These are phyloP conservation scores for Pyrus hybrid DNA, from an alignment of 331 rosid genomes.

Conservation along the genomic window DNA sequence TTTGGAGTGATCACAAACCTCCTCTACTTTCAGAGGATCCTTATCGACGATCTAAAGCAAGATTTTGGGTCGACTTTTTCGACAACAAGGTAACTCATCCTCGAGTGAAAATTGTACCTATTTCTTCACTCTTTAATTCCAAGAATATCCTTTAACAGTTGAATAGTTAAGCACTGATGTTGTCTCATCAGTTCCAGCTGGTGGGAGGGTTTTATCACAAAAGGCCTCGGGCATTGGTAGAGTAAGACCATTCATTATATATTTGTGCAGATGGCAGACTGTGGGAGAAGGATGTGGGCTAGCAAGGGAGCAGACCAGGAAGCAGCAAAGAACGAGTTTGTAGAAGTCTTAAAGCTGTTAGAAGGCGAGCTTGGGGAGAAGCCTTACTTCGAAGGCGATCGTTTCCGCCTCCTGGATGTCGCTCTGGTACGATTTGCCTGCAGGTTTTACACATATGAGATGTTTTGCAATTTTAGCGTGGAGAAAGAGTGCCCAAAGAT, in stretches of 20 bases:
- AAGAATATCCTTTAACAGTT: too few species aligned
- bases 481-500: constrained; percentile 29
- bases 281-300: constrained; percentile 17
- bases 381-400: constrained; percentile 1
- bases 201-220: too few species aligned
- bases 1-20: not conserved
- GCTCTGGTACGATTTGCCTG: constrained; percentile 4
- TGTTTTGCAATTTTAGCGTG: constrained; percentile 14
- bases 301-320: constrained; percentile 8
- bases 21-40: not conserved
- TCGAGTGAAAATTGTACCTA: not conserved
- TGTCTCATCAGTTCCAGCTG: too few species aligned
- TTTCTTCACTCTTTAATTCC: not conserved
- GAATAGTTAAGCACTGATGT: too few species aligned
- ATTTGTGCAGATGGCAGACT: constrained; percentile 1
- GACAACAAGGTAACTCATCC: not conserved
- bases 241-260: too few species aligned
- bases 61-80: constrained; percentile 13
- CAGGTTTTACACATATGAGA: constrained; percentile 12
- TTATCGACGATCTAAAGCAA: not conserved
- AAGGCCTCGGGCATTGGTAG: too few species aligned
- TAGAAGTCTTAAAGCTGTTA: constrained; percentile 2
- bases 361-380: constrained; percentile 8
- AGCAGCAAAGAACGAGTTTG: constrained; percentile 12
- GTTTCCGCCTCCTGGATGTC: constrained; percentile 8